phyloP scores from a whole-genome alignment of 345 rosid species.

The Salix brachista region DNA sequence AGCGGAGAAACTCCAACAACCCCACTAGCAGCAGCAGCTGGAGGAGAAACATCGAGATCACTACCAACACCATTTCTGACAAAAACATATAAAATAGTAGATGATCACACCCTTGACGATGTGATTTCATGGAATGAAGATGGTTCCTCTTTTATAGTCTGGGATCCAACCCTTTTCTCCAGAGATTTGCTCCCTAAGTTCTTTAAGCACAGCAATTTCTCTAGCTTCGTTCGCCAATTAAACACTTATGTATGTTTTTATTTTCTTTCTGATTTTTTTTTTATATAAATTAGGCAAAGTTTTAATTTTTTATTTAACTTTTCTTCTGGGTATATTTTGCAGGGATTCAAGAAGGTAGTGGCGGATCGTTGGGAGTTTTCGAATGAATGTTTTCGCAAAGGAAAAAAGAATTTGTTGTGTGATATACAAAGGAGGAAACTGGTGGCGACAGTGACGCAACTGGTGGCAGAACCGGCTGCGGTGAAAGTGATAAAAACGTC shows the following conservation, averaged over 20 bases:
- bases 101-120: constrained; percentile 59
- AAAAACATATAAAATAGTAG: constrained; percentile 76
- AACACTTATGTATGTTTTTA: constrained; percentile 66
- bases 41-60: constrained; percentile 51
- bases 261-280: no score
- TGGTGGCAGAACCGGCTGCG: constrained; percentile 13
- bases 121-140: constrained; percentile 90
- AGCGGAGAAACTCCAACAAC: constrained; percentile 17
- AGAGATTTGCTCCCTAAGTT: constrained; percentile 76
- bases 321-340: neutral
- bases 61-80: constrained; percentile 81
- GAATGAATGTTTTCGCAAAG: constrained; percentile 67
- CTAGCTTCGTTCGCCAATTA: constrained; percentile 92
- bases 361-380: constrained; percentile 98
- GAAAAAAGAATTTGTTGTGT: constrained; percentile 61
- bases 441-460: constrained; percentile 3
- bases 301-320: neutral
- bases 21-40: neutral
- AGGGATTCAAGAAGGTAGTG: constrained; percentile 83
- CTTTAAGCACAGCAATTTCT: constrained; percentile 88
- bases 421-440: constrained; percentile 86
- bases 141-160: constrained; percentile 76
- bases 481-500: constrained; percentile 30
- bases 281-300: neutral
- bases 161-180: constrained; percentile 86